phyloP scores from a whole-genome alignment of 2,329 filamentous ascomycete genomes.

The Neophaeococcomyces aloes region DNA sequence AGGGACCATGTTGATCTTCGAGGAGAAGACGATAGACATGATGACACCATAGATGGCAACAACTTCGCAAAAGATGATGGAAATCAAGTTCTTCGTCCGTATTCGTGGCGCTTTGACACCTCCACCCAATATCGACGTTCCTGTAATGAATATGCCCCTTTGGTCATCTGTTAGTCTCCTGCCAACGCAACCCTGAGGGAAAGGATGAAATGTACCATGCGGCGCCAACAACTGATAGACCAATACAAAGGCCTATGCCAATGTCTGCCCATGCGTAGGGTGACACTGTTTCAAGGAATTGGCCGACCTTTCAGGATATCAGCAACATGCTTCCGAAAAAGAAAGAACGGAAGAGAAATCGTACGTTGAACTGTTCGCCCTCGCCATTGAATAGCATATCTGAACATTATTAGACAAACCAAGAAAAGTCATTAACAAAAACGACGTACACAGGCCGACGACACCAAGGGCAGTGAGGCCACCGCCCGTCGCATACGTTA shows the following conservation, averaged over 20 bases:
- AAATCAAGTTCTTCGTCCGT: conserved; percentile 98
- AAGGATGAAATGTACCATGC: conserved; percentile 59
- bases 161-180: conserved; percentile 15
- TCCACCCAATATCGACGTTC: conserved; percentile 90
- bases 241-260: conserved; percentile 89
- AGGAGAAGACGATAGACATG: conserved; percentile 96
- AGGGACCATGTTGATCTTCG: conserved; percentile 62
- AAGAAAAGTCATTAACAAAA: no score
- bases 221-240: conserved; percentile 88
- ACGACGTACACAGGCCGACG: conserved; percentile 69
- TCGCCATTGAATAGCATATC: conserved; percentile 98
- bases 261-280: conserved; percentile 87
- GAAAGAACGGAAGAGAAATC: conserved; percentile 21
- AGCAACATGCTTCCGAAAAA: not conserved
- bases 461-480: conserved; percentile 58
- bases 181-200: not conserved
- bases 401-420: conserved; percentile 34
- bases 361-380: conserved; percentile 89
- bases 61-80: conserved; percentile 99
- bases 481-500: conserved; percentile 59
- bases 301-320: conserved; percentile 56
- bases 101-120: conserved; percentile 95
- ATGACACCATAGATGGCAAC: conserved; percentile 99
- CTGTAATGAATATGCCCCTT: conserved; percentile 98
- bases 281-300: conserved; percentile 86